A percentile compares a stretch with the other conserved stretches of the same genome.
Evolutionary conservation across 257 asterid species (phyloP).

Genomic region (Asclepias syriaca): DNA sequence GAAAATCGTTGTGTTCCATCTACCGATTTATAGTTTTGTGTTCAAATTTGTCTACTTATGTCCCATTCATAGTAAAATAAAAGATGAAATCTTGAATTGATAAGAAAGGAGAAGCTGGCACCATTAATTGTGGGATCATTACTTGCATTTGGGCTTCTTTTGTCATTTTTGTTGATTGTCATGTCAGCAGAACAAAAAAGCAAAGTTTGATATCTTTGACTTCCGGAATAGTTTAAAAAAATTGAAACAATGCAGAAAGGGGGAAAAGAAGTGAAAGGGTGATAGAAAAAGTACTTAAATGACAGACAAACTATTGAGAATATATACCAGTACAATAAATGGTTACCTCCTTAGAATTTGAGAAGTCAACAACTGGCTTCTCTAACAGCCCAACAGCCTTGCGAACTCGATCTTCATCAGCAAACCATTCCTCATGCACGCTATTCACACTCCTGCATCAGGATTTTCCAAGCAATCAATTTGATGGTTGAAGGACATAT

Average conservation of each 20-base stretch:
- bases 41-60: neutral
- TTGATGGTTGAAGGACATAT: neutral
- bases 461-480: slow-evolving; percentile 2
- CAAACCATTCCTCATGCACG: slow-evolving; percentile 92
- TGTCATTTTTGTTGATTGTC: neutral
- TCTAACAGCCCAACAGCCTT: slow-evolving; percentile 78
- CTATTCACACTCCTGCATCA: slow-evolving; percentile 69
- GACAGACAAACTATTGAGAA: neutral
- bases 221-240: neutral
- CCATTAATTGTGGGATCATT: neutral
- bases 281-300: neutral
- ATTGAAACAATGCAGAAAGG: neutral
- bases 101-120: neutral
- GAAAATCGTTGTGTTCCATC: neutral
- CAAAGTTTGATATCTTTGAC: neutral
- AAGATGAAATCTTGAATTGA: neutral
- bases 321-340: neutral
- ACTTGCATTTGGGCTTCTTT: neutral
- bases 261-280: neutral
- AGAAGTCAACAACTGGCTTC: slow-evolving; percentile 37
- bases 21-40: neutral
- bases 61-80: neutral
- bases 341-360: slow-evolving; percentile 52
- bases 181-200: neutral
- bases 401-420: slow-evolving; percentile 77